Evolutionary conservation across 805 yeast genomes (phyloP), one percentile per base, ranked within the genome.

Genomic region (Lipomyces mesembrius): DNA sequence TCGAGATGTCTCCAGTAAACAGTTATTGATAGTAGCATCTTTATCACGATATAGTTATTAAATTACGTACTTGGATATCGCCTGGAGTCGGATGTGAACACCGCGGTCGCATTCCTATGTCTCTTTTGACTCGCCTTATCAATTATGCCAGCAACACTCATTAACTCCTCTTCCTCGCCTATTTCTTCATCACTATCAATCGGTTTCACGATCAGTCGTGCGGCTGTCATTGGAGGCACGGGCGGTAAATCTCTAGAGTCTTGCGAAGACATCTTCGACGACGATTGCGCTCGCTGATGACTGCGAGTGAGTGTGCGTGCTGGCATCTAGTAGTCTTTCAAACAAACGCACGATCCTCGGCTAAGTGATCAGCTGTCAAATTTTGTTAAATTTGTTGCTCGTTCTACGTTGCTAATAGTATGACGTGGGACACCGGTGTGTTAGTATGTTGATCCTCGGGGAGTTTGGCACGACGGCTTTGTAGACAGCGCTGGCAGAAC

Each of bases 41-140:
- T 4, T 4, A 25, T 17, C 55, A 25, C 12, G 34, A 25, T 52
- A 11, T 9, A 25, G 3, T 7, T 27, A 4, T 17, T 22, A 52
- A 52, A 52, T 43, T 43, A n/a, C 49, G 7, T n/a, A 43, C 49
- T 43, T 43, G 49, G 49, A 43, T 43, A 43, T 43, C 20, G 49
- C 14, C 22, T n/a, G 25, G 49, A 43, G 20, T n/a, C 22, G 9
- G 49, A 43, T 17, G 32, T 25, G 34, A 4, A 7, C 55, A 17
- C 3, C 17, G 55, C 3, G 8, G 55, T 29, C 8, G 55, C 32
- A 52, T 25, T 29, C 29, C 5, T 12, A 3, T 6, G 27, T 29
- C 34, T 52, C 55, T n/a, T 22, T 25, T 11, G 53, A 49, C 55
- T n/a, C 17, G 55, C 55, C 7, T 25, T 25, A n/a, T 25, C 55